Base-by-base conservation (phyloP, 768 basidiomycete species). In the Tulasnella sp. region DNA sequence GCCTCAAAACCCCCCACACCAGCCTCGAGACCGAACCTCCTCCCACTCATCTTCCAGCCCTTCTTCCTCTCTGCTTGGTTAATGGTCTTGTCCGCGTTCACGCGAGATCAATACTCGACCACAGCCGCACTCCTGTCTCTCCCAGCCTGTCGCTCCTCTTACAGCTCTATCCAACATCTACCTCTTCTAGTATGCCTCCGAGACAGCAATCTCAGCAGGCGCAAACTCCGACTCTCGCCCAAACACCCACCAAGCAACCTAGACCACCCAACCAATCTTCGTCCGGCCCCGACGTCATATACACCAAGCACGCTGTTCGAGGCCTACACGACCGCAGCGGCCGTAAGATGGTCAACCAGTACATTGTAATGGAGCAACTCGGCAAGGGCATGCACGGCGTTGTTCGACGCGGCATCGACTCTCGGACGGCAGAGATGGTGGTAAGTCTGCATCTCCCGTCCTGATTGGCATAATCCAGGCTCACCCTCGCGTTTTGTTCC, bases 331-430 rank as follows among this genome's bases (percentile, higher is more conserved):
- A 57, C 32, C 27, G 40, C 17, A 25, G 32, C 25, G 59, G 50
- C 15, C n/a, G 65, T n/a, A 69, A 71, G 58, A 73, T 74, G 71
- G 68, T 96, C 63, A 97, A 97, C 72, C 86, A 93, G 69, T 97
- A 94, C 68, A 72, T 81, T 46, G 80, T 91, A 57, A 74, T 82
- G 52, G 74, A 76, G 55, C 78, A 78, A 65, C 81, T 96, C 19
- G 93, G 93, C 19, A 79, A 77, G 58, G 93, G 93, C 11, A 86
- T 89, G 66, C 92, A 96, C 65, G 93, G 93, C 46, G 81, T 84
- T 65, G 93, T 97, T 60, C 86, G 81, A 69, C 73, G 85, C 3
- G 88, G 86, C 32, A 76, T 65, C 66, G 77, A 79, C 69, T 73
- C 69, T 67, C 71, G 36, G 46, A 63, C 60, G 63, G 58, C 62